Percentiles rank a stretch among this genome's conserved stretches.
Conservation (phyloP, 2,329 filamentous ascomycete species). For the Exophiala alcalophila region DNA sequence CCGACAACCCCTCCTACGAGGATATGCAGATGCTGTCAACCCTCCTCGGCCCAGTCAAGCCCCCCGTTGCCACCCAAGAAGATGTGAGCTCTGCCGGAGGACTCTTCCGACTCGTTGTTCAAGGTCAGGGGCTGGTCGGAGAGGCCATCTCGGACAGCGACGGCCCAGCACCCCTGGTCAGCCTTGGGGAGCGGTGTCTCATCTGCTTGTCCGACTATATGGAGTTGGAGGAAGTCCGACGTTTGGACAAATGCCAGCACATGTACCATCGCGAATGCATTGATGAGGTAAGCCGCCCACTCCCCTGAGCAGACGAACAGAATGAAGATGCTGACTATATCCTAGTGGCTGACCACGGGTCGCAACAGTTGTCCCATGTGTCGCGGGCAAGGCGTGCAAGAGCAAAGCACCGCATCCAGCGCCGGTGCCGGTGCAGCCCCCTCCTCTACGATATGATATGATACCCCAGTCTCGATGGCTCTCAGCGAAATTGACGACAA, state of each 20-base stretch:
- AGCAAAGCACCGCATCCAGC: conserved; percentile 30
- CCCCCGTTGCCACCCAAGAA: conserved; percentile 63
- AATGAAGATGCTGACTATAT: conserved; percentile 33
- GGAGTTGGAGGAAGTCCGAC: conserved; percentile 58
- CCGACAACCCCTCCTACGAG: conserved; percentile 67
- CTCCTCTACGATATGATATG: conserved; percentile 8
- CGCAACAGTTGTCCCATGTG: conserved; percentile 64
- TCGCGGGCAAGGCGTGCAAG: conserved; percentile 57
- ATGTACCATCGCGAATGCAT: conserved; percentile 68
- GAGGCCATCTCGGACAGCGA: conserved; percentile 43
- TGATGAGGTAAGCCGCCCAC: conserved; percentile 56
- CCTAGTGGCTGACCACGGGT: conserved; percentile 65
- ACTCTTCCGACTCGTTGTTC: conserved; percentile 53
- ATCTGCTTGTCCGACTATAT: conserved; percentile 67
- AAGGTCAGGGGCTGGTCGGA: conserved; percentile 45
- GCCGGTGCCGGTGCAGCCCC: conserved; percentile 6
- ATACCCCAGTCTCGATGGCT: background rate
- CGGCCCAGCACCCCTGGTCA: conserved; percentile 38
- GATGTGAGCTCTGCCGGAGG: conserved; percentile 63
- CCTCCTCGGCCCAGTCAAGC: conserved; percentile 65
- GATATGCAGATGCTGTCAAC: conserved; percentile 69
- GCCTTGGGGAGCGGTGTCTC: conserved; percentile 55
- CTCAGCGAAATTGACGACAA: conserved; percentile 6
- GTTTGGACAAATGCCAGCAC: conserved; percentile 62
- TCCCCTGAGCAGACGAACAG: background rate